Percentiles rank a stretch among this genome's conserved stretches.
Evolutionary conservation across 306 rosid genomes (phyloP).

Genomic region (Fragaria vesca): DNA sequence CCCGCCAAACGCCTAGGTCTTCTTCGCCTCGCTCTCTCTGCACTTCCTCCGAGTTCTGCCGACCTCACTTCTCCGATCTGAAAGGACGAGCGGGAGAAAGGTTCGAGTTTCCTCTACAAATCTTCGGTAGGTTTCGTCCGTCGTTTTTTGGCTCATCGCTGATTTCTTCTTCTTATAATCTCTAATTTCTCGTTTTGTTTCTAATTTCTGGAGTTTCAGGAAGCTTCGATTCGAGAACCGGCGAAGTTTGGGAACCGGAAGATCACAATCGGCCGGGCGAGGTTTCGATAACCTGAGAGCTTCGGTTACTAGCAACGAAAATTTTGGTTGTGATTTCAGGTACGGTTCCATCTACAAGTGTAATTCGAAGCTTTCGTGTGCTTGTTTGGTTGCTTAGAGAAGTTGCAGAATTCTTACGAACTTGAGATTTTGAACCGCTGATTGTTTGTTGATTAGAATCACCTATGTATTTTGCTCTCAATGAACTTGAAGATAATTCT

Average conservation of each 20-base stretch:
- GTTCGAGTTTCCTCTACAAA: conserved; percentile 6
- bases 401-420: background rate
- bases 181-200: background rate
- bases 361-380: background rate
- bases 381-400: conserved; percentile 18
- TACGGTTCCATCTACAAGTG: background rate
- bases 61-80: conserved; percentile 19
- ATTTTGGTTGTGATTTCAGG: conserved; percentile 2
- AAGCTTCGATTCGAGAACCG: background rate
- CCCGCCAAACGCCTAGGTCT: conserved; percentile 46
- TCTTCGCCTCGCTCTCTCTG: conserved; percentile 3
- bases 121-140: conserved; percentile 5
- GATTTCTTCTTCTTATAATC: background rate
- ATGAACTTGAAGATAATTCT: background rate
- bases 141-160: background rate
- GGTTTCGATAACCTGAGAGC: background rate
- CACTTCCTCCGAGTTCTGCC: background rate
- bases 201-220: background rate
- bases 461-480: background rate
- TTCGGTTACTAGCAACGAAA: background rate
- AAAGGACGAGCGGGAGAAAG: background rate
- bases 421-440: conserved; percentile 6
- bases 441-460: background rate
- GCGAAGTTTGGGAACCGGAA: background rate
- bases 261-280: background rate